phyloP scores from a whole-genome alignment of 2,329 filamentous ascomycete genomes.

The Stagonosporopsis cucurbitacearum region DNA sequence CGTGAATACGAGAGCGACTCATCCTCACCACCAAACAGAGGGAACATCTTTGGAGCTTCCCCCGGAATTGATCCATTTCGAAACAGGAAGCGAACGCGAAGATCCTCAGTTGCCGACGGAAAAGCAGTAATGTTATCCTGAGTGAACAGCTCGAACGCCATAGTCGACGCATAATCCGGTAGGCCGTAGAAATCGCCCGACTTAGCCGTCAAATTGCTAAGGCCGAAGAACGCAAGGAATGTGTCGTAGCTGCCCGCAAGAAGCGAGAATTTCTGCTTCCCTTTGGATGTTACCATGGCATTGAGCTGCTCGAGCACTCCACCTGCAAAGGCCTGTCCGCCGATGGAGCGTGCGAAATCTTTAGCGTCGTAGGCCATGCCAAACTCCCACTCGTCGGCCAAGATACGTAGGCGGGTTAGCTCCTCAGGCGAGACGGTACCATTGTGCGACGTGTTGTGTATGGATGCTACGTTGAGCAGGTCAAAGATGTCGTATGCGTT shows the following conservation, averaged over 20 bases:
- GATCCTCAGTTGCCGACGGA: background rate
- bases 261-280: conserved; percentile 43
- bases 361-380: background rate
- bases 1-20: conserved; percentile 53
- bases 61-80: background rate
- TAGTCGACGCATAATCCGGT: background rate
- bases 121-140: background rate
- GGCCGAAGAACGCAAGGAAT: conserved; percentile 58
- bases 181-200: conserved; percentile 30
- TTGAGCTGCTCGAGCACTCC: conserved; percentile 21
- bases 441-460: conserved; percentile 53
- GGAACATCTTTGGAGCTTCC: background rate
- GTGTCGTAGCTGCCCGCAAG: conserved; percentile 59
- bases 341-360: background rate
- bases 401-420: conserved; percentile 20
- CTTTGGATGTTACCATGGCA: conserved; percentile 34
- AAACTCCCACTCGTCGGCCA: background rate
- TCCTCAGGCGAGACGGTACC: conserved; percentile 22
- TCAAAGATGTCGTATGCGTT: conserved; percentile 62
- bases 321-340: background rate
- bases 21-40: background rate
- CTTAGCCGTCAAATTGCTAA: conserved; percentile 50
- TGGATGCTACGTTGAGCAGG: conserved; percentile 58
- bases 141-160: background rate
- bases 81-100: background rate